A percentile compares a stretch with the other conserved stretches of the same genome.
phyloP scores from a whole-genome alignment of 768 basidiomycete species.

The Pleurotus ostreatus region DNA sequence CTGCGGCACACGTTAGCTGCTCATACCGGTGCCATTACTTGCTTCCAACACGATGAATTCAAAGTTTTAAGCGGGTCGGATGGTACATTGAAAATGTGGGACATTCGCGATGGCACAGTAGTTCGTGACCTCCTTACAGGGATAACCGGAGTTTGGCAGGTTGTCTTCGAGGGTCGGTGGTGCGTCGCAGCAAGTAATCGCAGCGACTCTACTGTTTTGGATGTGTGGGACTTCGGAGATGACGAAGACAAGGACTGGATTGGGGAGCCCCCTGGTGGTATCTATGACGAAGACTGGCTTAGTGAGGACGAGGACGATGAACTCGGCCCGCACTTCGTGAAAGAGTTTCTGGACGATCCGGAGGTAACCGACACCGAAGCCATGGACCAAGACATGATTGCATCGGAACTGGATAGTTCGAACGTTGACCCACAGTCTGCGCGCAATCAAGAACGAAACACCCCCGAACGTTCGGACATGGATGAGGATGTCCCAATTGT shows the following conservation, averaged over 20 bases:
- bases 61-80: slow-evolving; percentile 95
- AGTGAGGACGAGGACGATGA: slow-evolving; percentile 49
- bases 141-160: slow-evolving; percentile 96
- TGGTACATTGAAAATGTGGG: slow-evolving; percentile 98
- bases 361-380: slow-evolving; percentile 63
- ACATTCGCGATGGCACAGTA: slow-evolving; percentile 80
- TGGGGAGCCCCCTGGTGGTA: slow-evolving; percentile 69
- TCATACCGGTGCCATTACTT: slow-evolving; percentile 97
- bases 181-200: slow-evolving; percentile 92
- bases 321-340: slow-evolving; percentile 16
- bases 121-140: slow-evolving; percentile 87
- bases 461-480: slow-evolving; percentile 12
- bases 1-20: slow-evolving; percentile 80
- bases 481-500: slow-evolving; percentile 15
- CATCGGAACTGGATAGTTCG: slow-evolving; percentile 32
- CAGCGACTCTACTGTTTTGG: slow-evolving; percentile 71
- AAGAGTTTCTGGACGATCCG: slow-evolving; percentile 21
- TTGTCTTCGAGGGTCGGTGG: slow-evolving; percentile 91
- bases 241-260: slow-evolving; percentile 79
- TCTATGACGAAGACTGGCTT: slow-evolving; percentile 69
- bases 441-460: slow-evolving; percentile 13
- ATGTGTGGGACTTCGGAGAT: slow-evolving; percentile 87
- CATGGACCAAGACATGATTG: slow-evolving; percentile 66
- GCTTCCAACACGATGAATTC: slow-evolving; percentile 98
- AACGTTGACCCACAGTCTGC: slow-evolving; percentile 21